Evolutionary conservation across 495 filamentous ascomycete species (phyloP), one percentile per base, ranked within the genome.

Genomic region (Aspergillus bertholletiae): DNA sequence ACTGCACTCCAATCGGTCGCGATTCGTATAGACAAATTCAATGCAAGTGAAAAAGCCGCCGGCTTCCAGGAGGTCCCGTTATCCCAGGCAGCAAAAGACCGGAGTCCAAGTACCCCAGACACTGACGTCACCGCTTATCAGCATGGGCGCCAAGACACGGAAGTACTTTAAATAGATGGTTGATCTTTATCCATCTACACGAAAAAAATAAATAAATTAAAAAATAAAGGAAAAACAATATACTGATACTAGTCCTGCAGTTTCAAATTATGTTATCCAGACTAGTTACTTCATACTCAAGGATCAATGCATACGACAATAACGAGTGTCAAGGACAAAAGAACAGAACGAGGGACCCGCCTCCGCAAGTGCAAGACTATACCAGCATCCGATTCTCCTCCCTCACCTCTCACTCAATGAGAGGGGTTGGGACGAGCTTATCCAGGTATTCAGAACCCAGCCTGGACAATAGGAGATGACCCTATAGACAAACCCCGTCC

Each of bases 391-490:
- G 43, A 60, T 79, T 77, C 72, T 65, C 64, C 57, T 21, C 55
- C 41, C 62, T 59, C 57, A 58, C 46, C 21, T 47, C 40, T 49
- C 54, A 57, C 39, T 49, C 63, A 51, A 59, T 57, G 59, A 56
- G 27, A 27, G 64, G 52, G 48, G 57, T 62, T 56, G 40, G 46
- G n/a, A 34, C 59, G 57, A 64, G 75, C 71, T 56, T 67, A 70
- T 69, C 64, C 66, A 65, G 65, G 70, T 67, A 71, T 58, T 20
- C 22, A 15, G 22, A 43, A 60, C 46, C 68, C 73, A 74, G 73
- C 71, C 74, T 66, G 66, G 69, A 74, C 63, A 53, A 70, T 79
- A 79, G 77, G 73, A 67, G 75, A 76, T 78, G 76, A 76, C 40
- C 75, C 78, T 78, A 75, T 66, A 61, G 49, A 55, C 64, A 27